Conservation (phyloP, 2,329 filamentous ascomycete species). For the Nannizziopsis barbatae region DNA sequence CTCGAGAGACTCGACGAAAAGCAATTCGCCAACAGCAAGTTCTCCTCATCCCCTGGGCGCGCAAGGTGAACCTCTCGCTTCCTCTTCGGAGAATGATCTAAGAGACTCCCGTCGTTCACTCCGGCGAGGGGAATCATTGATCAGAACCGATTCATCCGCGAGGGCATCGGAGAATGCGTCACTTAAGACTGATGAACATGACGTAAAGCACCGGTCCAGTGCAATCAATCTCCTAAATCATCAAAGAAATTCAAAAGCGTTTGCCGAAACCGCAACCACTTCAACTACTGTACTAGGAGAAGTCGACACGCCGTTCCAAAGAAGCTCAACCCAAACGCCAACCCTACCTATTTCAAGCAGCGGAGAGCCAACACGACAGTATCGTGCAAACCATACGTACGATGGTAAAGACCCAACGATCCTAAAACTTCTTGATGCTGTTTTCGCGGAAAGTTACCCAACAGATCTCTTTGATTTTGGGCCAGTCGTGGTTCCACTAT, state of each 20-base stretch:
- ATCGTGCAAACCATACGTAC: slow-evolving; percentile 67
- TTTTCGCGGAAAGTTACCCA: slow-evolving; percentile 60
- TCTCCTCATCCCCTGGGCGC: slow-evolving; percentile 29
- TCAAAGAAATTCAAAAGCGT: slow-evolving; percentile 48
- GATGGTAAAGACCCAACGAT: slow-evolving; percentile 60
- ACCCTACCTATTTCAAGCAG: slow-evolving; percentile 19
- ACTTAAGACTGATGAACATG: slow-evolving; percentile 16
- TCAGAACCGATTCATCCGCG: slow-evolving; percentile 13
- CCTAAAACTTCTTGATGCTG: slow-evolving; percentile 60
- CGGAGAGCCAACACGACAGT: slow-evolving; percentile 32
- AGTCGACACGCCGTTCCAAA: slow-evolving; percentile 45
- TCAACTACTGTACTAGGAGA: slow-evolving; percentile 54
- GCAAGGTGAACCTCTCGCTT: slow-evolving; percentile 23
- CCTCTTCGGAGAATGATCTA: slow-evolving; percentile 30
- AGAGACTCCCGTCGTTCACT: slow-evolving; percentile 21
- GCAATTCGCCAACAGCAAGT: slow-evolving; percentile 18
- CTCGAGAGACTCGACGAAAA: neutral
- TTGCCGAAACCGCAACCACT: slow-evolving; percentile 54
- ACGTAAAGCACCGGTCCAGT: slow-evolving; percentile 38
- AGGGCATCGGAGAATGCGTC: slow-evolving; percentile 23
- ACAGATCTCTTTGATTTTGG: slow-evolving; percentile 57
- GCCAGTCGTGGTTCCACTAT: slow-evolving; percentile 62
- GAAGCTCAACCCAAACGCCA: slow-evolving; percentile 27
- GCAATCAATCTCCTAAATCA: slow-evolving; percentile 51
- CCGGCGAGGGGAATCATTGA: slow-evolving; percentile 22